Evolutionary conservation across 768 basidiomycete genomes (phyloP).

Genomic region (Lactarius hengduanensis): DNA sequence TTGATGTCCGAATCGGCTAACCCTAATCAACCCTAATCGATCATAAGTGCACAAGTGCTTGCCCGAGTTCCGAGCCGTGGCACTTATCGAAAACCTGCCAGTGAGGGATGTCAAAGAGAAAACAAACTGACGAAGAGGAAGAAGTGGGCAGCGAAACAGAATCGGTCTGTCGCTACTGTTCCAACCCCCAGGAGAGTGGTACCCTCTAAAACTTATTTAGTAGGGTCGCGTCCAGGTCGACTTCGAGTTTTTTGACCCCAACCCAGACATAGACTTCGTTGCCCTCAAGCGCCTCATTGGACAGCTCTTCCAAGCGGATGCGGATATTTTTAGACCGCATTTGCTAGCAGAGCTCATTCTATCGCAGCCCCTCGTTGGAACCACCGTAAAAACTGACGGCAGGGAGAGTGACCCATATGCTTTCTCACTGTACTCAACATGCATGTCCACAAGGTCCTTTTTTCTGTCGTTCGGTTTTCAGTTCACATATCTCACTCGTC

Average conservation of each 20-base stretch:
- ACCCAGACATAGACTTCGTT: slow-evolving; percentile 78
- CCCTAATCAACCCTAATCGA: too few relatives aligned
- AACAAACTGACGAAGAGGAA: slow-evolving; percentile 40
- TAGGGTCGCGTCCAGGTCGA: slow-evolving; percentile 78
- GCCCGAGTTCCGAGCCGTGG: neutral
- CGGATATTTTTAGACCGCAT: slow-evolving; percentile 65
- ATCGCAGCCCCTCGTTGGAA: slow-evolving; percentile 72
- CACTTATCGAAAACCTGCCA: neutral
- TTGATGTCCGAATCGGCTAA: neutral
- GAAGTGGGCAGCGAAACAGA: slow-evolving; percentile 43
- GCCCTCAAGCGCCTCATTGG: slow-evolving; percentile 72
- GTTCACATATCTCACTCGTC: slow-evolving; percentile 3
- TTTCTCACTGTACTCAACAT: slow-evolving; percentile 82
- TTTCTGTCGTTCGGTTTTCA: neutral
- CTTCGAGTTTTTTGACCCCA: slow-evolving; percentile 93
- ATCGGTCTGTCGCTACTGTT: slow-evolving; percentile 40
- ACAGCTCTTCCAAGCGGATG: slow-evolving; percentile 74
- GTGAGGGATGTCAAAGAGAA: slow-evolving; percentile 51
- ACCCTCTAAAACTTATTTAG: slow-evolving; percentile 29
- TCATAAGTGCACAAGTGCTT: too few relatives aligned
- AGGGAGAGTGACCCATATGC: slow-evolving; percentile 90
- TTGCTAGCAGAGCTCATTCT: slow-evolving; percentile 80
- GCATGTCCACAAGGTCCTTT: slow-evolving; percentile 56
- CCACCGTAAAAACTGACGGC: slow-evolving; percentile 91
- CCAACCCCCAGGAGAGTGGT: neutral